Base-by-base conservation (phyloP, 495 filamentous ascomycete genomes). In the Penicillium daleae region DNA sequence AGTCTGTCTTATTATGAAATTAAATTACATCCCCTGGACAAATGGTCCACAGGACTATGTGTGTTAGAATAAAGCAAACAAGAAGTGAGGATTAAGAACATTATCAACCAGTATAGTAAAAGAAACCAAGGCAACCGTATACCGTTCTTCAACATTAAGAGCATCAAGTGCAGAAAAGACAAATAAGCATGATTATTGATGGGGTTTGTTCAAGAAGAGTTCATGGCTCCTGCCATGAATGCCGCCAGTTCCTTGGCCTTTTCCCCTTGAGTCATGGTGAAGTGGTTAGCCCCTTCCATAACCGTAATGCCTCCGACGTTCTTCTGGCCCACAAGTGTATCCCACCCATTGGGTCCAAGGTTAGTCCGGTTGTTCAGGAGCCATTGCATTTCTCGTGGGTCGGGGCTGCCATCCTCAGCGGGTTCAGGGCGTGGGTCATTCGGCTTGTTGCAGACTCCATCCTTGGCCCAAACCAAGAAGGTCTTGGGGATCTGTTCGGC, bases 281-380 rank as follows among this genome's bases (percentile, higher is more conserved):
- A 79, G 57, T 79, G 76, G 29, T 79, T 79, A 10, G 75, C 76
- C 37, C 62, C 75, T 33, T 79, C 71, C 65, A 79, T 73, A 19
- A 78, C 57, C 0, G 72, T 74, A 35, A 78, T 89, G 84, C 76
- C 93, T 80, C 73, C 72, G 66, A 92, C 85, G 71, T 91, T 91
- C 60, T 86, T 74, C 13, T 76, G 61, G 35, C 89, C 88, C 27
- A 92, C 76, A 22, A 90, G 86, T 57, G 90, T 87, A 61, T 90
- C 90, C 92, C 92, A 96, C 40, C 86, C 82, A 74, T 92, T 91
- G 44, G 89, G 85, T 12, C 88, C 87, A 61, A 96, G 91, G 69
- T 93, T 87, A 0, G 87, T 85, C 42, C 90, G 81, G 77, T 94
- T 90, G 71, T 92, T 86, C 5, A 94, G 79, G 27, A 96, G 76